phyloP scores from a whole-genome alignment of 805 yeast species.

The Sugiyamaella floridensis region DNA sequence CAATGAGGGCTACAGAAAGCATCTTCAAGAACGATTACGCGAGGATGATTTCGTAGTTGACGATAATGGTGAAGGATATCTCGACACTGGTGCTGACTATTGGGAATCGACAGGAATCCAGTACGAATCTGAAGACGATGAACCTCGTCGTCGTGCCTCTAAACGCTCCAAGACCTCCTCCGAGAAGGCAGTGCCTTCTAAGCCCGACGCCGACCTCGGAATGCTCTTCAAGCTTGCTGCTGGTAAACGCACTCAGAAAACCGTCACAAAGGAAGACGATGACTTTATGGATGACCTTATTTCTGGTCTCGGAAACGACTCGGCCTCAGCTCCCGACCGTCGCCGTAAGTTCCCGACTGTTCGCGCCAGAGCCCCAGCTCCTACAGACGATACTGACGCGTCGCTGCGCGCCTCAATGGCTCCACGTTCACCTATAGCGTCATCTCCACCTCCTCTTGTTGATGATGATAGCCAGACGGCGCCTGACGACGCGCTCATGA shows the following conservation, averaged over 20 bases:
- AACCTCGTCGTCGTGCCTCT: conserved; percentile 21
- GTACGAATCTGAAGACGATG: conserved; percentile 24
- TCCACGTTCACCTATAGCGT: not conserved
- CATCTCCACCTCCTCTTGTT: conserved; percentile 10
- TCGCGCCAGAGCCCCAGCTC: not conserved
- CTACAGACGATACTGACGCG: not conserved
- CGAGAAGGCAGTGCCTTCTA: conserved; percentile 13
- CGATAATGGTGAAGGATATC: conserved; percentile 89
- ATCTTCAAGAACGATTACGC: conserved; percentile 70
- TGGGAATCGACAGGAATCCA: conserved; percentile 59
- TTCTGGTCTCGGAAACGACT: conserved; percentile 41
- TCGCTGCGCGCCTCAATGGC: not conserved
- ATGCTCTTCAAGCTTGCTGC: conserved; percentile 38
- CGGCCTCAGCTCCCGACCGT: conserved; percentile 19
- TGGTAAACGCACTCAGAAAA: conserved; percentile 39
- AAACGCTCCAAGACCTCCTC: conserved; percentile 26
- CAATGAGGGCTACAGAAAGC: conserved; percentile 67
- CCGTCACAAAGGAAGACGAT: conserved; percentile 31
- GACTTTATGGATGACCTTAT: conserved; percentile 64
- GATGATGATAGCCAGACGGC: conserved; percentile 10
- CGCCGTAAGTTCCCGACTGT: not conserved
- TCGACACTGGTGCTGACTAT: conserved; percentile 87
- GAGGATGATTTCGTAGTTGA: conserved; percentile 92
- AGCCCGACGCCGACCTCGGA: conserved; percentile 31
- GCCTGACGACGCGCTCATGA: conserved; percentile 1